A percentile compares a stretch with the other conserved stretches of the same genome.
phyloP scores from a whole-genome alignment of 768 basidiomycete species.

The Naematelia encephala region DNA sequence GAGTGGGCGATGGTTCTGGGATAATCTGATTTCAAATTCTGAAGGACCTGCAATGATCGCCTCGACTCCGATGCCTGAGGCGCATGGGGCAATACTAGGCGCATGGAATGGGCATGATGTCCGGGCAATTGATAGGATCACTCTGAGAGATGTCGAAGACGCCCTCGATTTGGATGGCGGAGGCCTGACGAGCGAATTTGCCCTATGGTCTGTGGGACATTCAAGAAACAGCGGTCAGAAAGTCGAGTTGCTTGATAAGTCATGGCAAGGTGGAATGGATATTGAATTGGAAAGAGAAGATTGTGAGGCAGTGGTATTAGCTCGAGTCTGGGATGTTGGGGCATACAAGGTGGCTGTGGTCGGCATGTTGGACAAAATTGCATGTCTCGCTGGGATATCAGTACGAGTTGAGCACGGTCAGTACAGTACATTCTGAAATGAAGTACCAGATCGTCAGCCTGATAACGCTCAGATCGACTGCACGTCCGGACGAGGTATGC shows the following conservation, averaged over 20 bases:
- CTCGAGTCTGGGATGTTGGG: constrained; percentile 13
- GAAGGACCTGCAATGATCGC: constrained; percentile 30
- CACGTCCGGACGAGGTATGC: not conserved
- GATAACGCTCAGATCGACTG: constrained; percentile 1
- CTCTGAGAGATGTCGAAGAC: constrained; percentile 21
- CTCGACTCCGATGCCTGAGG: constrained; percentile 3
- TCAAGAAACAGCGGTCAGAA: constrained; percentile 2
- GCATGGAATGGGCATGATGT: constrained; percentile 32
- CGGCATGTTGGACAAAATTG: constrained; percentile 32
- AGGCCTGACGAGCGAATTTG: not conserved
- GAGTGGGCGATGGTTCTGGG: constrained; percentile 29
- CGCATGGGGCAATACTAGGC: constrained; percentile 22
- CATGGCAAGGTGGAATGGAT: not conserved
- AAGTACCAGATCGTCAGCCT: not conserved
- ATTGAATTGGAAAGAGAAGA: constrained; percentile 14
- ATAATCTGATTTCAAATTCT: constrained; percentile 15
- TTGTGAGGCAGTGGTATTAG: constrained; percentile 18
- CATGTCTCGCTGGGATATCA: constrained; percentile 16
- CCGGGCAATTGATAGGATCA: constrained; percentile 18
- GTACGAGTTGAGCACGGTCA: constrained; percentile 5
- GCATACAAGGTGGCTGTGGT: constrained; percentile 19
- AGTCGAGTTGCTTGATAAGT: not conserved
- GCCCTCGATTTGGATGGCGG: constrained; percentile 13
- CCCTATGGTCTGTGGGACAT: not conserved
- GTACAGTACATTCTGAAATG: not conserved